These are phyloP conservation scores for Fusarium algeriense DNA, from an alignment of 2,329 filamentous ascomycete species.

Conservation along the genomic window DNA sequence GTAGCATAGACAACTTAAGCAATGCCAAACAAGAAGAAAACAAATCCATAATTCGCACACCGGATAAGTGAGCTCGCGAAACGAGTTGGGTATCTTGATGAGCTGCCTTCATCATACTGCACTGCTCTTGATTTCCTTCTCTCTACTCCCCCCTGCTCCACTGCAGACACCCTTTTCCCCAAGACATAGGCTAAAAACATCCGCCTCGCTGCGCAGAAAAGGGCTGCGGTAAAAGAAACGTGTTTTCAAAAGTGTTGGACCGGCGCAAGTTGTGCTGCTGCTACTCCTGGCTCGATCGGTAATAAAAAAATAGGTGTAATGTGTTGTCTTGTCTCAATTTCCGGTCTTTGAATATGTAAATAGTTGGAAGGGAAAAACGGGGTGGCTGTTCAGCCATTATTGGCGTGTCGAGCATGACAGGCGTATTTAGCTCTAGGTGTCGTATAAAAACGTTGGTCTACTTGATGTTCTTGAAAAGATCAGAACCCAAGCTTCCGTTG, in stretches of 20 bases:
- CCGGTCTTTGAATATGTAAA: slow-evolving; percentile 43
- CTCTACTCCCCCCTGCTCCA: slow-evolving; percentile 24
- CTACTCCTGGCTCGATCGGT: slow-evolving; percentile 46
- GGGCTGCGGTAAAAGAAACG: slow-evolving; percentile 27
- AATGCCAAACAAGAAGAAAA: slow-evolving; percentile 43
- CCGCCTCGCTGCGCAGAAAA: slow-evolving; percentile 29
- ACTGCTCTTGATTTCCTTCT: slow-evolving; percentile 40
- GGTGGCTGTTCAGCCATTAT: slow-evolving; percentile 32
- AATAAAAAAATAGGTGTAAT: slow-evolving; percentile 32
- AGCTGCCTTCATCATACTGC: slow-evolving; percentile 48
- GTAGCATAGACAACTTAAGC: slow-evolving; percentile 30
- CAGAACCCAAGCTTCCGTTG: slow-evolving; percentile 60
- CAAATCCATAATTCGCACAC: slow-evolving; percentile 49
- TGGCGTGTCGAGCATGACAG: slow-evolving; percentile 8
- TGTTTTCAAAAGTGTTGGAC: slow-evolving; percentile 31
- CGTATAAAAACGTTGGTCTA: slow-evolving; percentile 49
- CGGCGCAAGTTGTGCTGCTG: slow-evolving; percentile 39
- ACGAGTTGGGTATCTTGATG: slow-evolving; percentile 58
- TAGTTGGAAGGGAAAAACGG: slow-evolving; percentile 36
- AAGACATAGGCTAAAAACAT: slow-evolving; percentile 28
- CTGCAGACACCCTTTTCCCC: slow-evolving; percentile 18
- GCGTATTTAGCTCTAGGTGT: slow-evolving; percentile 6
- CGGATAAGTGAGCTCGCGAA: slow-evolving; percentile 53
- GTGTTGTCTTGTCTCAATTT: slow-evolving; percentile 39
- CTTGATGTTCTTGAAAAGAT: slow-evolving; percentile 72